Evolutionary conservation across 2,329 filamentous ascomycete genomes (phyloP).

Genomic region (Hymenoscyphus albidus): DNA sequence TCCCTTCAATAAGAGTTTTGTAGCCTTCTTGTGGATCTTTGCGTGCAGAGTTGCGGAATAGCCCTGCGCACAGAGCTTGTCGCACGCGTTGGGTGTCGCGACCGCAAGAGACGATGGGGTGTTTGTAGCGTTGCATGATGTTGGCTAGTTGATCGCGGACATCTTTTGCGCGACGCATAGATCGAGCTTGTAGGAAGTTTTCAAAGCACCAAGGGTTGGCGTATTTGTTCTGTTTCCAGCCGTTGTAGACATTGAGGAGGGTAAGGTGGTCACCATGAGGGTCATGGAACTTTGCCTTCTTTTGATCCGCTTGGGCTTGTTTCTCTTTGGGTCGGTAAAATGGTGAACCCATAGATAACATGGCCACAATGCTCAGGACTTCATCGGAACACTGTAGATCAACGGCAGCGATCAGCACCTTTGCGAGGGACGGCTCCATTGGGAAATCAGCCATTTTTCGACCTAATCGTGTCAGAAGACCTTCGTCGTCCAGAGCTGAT

Average conservation of each 20-base stretch:
- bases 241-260: constrained; percentile 92
- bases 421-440: constrained; percentile 91
- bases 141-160: constrained; percentile 87
- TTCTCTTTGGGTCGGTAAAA: constrained; percentile 98
- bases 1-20: constrained; percentile 94
- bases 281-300: constrained; percentile 97
- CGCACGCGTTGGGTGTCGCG: constrained; percentile 83
- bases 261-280: constrained; percentile 92
- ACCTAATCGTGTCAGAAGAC: constrained; percentile 82
- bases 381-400: constrained; percentile 90
- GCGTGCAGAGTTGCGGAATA: constrained; percentile 91
- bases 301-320: constrained; percentile 91
- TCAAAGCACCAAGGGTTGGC: constrained; percentile 93
- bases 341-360: constrained; percentile 81
- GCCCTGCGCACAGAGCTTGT: constrained; percentile 84
- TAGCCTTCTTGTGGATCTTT: constrained; percentile 97
- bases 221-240: constrained; percentile 84
- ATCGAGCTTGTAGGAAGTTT: constrained; percentile 92
- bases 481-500: constrained; percentile 90
- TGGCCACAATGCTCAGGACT: constrained; percentile 88
- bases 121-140: constrained; percentile 90
- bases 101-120: constrained; percentile 78
- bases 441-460: constrained; percentile 98
- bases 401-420: constrained; percentile 82
- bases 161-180: constrained; percentile 85